Evolutionary conservation across 495 filamentous ascomycete genomes (phyloP).

Genomic region (Monascus purpureus): DNA sequence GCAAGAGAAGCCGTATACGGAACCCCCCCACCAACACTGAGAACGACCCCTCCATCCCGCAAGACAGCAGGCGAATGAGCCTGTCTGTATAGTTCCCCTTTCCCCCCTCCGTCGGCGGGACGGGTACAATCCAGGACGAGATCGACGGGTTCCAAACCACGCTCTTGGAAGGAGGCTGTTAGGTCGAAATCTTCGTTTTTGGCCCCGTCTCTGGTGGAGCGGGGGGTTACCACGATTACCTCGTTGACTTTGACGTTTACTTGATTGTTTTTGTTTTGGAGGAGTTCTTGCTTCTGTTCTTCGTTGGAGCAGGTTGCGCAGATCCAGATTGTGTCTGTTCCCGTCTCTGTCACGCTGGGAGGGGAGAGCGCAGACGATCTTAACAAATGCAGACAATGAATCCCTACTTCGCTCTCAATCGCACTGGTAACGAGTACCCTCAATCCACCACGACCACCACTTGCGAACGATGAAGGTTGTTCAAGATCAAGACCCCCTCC

Average conservation of each 20-base stretch:
- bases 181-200: constrained; percentile 12
- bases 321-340: constrained; percentile 13
- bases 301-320: constrained; percentile 21
- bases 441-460: neutral
- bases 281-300: constrained; percentile 14
- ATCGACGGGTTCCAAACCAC: constrained; percentile 22
- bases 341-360: neutral
- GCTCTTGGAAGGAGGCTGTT: constrained; percentile 15
- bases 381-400: constrained; percentile 23
- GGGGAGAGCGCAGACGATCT: constrained; percentile 20
- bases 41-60: constrained; percentile 19
- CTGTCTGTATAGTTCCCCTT: constrained; percentile 16
- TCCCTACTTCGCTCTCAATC: constrained; percentile 21
- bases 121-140: constrained; percentile 27
- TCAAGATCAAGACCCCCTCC: neutral
- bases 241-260: constrained; percentile 18
- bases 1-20: neutral
- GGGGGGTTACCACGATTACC: constrained; percentile 14
- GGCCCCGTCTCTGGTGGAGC: constrained; percentile 6
- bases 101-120: neutral
- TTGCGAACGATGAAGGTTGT: too few relatives aligned
- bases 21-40: constrained; percentile 11
- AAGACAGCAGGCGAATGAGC: constrained; percentile 20
- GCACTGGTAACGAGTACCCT: constrained; percentile 27
- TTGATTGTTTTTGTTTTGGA: constrained; percentile 7